These are phyloP conservation scores for Pseudozyma pruni DNA, from an alignment of 1,284 basidiomycete species.

Conservation along the genomic window DNA sequence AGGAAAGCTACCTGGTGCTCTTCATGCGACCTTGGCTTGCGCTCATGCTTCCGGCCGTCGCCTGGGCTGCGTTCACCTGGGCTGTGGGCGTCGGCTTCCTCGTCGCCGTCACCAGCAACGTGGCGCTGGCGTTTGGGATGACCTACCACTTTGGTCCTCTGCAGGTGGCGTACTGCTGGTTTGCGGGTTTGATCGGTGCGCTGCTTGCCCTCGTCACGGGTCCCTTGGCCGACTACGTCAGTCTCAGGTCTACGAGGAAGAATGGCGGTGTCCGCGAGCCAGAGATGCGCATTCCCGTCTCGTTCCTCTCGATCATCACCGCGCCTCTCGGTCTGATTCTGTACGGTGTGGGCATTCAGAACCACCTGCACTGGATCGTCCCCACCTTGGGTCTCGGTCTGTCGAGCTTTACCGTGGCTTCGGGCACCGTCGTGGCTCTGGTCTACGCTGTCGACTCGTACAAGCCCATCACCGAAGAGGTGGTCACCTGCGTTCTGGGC, in stretches of 20 bases:
- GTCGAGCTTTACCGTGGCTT: constrained; percentile 8
- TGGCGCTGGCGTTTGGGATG: constrained; percentile 18
- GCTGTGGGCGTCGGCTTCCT: constrained; percentile 23
- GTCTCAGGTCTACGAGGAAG: background rate
- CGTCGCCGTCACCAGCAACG: constrained; percentile 24
- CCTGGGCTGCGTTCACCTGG: constrained; percentile 20
- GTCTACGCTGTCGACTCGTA: constrained; percentile 28
- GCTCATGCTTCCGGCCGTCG: constrained; percentile 20
- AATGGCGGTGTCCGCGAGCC: constrained; percentile 29
- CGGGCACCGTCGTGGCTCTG: constrained; percentile 10
- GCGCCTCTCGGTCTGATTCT: constrained; percentile 17
- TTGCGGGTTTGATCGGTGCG: constrained; percentile 15
- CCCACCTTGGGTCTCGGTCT: constrained; percentile 22
- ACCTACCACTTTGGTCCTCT: constrained; percentile 14
- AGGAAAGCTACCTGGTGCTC: constrained; percentile 13
- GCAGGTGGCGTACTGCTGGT: constrained; percentile 9
- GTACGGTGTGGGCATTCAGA: constrained; percentile 25
- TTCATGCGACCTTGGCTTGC: constrained; percentile 13
- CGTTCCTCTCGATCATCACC: constrained; percentile 11
- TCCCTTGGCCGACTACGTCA: constrained; percentile 1
- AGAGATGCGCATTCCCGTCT: constrained; percentile 21
- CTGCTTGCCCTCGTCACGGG: constrained; percentile 16
- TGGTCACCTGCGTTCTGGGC: constrained; percentile 14
- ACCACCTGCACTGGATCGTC: constrained; percentile 23
- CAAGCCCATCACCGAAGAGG: constrained; percentile 30